phyloP scores from a whole-genome alignment of 176 grass and related monocot species.

The Musa beccarii region DNA sequence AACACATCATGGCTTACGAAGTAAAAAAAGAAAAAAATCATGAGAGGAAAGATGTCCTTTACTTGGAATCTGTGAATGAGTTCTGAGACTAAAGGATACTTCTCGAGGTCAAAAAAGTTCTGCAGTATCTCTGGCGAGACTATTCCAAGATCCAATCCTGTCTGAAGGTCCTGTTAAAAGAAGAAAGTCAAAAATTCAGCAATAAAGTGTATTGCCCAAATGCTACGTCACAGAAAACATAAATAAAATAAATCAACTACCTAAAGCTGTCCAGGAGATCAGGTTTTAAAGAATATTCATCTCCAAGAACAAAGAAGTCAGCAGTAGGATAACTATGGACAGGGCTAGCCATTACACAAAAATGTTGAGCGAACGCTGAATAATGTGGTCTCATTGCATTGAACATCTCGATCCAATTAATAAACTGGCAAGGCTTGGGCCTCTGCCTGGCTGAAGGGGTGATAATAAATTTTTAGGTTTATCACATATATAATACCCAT shows the following conservation, averaged over 20 bases:
- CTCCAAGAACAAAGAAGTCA: not conserved
- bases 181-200: constrained; percentile 1
- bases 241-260: not conserved
- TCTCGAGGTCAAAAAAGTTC: constrained; percentile 98
- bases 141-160: constrained; percentile 89
- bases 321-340: too few relatives aligned
- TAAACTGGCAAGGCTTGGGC: too few relatives aligned
- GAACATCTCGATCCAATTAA: too few relatives aligned
- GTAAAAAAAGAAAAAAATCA: not conserved
- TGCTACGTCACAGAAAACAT: not conserved
- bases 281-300: not conserved
- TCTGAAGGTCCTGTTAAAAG: constrained; percentile 64
- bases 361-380: too few relatives aligned
- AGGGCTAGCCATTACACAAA: too few relatives aligned
- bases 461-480: too few relatives aligned
- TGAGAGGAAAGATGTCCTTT: constrained; percentile 19
- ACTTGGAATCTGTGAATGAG: constrained; percentile 92
- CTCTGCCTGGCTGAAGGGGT: too few relatives aligned
- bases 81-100: constrained; percentile 75
- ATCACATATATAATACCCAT: too few relatives aligned
- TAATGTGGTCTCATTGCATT: too few relatives aligned
- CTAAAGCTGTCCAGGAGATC: not conserved
- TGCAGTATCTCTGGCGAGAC: constrained; percentile 95
- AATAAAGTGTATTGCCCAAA: not conserved
- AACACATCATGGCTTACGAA: not conserved